Conservation (phyloP, 495 filamentous ascomycete genomes). For the Tuber calosporum region DNA sequence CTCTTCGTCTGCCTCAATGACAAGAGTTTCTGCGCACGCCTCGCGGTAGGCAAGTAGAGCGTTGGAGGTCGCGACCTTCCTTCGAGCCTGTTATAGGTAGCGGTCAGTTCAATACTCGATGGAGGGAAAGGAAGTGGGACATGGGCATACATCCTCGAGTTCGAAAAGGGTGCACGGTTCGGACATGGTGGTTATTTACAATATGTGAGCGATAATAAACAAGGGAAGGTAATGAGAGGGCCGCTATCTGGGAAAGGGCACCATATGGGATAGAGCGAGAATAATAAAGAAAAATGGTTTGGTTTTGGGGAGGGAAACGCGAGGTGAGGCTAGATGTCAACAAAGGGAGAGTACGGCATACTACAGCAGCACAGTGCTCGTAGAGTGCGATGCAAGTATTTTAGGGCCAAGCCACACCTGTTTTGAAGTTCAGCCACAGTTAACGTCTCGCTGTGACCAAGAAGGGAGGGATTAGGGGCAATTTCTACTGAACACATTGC, state of each 20-base stretch:
- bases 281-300: neutral
- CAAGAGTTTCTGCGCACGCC: constrained; percentile 20
- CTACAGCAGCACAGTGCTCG: too few species aligned
- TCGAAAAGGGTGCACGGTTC: constrained; percentile 21
- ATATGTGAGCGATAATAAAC: neutral
- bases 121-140: neutral
- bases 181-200: constrained; percentile 12
- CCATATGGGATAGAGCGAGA: neutral
- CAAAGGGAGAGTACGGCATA: too few species aligned
- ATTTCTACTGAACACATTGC: constrained; percentile 5
- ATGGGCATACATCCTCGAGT: constrained; percentile 21
- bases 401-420: neutral
- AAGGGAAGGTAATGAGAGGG: neutral
- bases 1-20: constrained; percentile 30
- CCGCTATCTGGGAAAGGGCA: neutral
- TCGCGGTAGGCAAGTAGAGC: constrained; percentile 27
- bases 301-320: too few species aligned
- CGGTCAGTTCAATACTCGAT: constrained; percentile 11
- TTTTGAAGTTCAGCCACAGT: neutral
- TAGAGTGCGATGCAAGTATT: neutral
- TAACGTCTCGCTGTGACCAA: neutral
- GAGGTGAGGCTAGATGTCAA: too few species aligned
- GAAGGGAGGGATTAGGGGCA: neutral
- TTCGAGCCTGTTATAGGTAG: constrained; percentile 19
- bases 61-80: constrained; percentile 30